Evolutionary conservation across 805 yeast species (phyloP).

Genomic region (Zygoascus flipseniorum): DNA sequence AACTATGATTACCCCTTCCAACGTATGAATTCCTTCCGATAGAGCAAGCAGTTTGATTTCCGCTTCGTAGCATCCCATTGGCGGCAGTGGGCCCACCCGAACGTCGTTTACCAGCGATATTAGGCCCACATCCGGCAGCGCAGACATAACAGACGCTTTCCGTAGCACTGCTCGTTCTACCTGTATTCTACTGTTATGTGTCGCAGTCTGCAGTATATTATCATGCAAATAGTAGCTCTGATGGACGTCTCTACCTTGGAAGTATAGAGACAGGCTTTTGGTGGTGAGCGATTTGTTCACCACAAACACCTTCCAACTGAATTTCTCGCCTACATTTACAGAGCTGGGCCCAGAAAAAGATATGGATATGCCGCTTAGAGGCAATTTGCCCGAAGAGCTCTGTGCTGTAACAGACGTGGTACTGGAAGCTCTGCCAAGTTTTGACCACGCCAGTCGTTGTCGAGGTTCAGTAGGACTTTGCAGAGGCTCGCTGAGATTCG

Average conservation of each 20-base stretch:
- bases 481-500: not conserved
- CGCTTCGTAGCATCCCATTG: conserved; percentile 56
- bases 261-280: conserved; percentile 44
- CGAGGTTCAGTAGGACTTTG: not conserved
- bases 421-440: not conserved
- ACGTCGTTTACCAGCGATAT: conserved; percentile 59
- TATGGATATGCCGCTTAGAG: conserved; percentile 33
- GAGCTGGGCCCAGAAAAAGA: conserved; percentile 56
- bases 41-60: conserved; percentile 53
- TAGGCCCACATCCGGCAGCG: conserved; percentile 45
- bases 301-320: conserved; percentile 57
- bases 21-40: conserved; percentile 52
- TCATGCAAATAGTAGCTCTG: not conserved
- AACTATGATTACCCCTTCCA: conserved; percentile 57
- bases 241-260: conserved; percentile 26
- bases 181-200: not conserved
- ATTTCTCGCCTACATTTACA: conserved; percentile 50
- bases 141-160: conserved; percentile 31
- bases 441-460: not conserved
- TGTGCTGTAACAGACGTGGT: conserved; percentile 3
- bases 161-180: conserved; percentile 20
- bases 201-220: not conserved
- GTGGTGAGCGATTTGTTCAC: conserved; percentile 48
- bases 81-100: conserved; percentile 51
- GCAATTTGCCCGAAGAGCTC: conserved; percentile 12